Evolutionary conservation across 2,329 filamentous ascomycete species (phyloP).

Genomic region (Knoxdaviesia proteae): DNA sequence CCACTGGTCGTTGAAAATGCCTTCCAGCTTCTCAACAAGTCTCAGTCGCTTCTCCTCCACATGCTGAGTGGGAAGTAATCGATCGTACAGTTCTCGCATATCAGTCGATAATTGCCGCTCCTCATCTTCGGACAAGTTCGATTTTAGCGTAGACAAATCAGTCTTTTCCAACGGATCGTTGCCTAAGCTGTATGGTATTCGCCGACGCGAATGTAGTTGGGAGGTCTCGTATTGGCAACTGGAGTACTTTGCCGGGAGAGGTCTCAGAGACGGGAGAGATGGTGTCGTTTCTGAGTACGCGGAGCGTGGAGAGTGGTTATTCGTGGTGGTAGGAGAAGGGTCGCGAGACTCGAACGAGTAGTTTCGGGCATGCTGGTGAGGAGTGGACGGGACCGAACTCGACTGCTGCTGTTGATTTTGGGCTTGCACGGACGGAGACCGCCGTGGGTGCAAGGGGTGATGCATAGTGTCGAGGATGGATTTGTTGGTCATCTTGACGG

Average conservation of each 20-base stretch:
- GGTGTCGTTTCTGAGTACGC: conserved; percentile 78
- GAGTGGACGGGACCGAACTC: conserved; percentile 82
- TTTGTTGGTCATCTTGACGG: too few relatives aligned
- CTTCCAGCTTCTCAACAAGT: conserved; percentile 74
- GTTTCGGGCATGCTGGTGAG: conserved; percentile 69
- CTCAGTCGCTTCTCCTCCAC: conserved; percentile 56
- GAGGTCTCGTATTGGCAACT: conserved; percentile 81
- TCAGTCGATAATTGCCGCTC: conserved; percentile 58
- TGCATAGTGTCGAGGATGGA: too few relatives aligned
- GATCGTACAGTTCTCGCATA: conserved; percentile 68
- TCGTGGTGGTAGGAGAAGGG: conserved; percentile 59
- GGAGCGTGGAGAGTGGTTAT: conserved; percentile 71
- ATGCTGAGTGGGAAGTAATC: conserved; percentile 60
- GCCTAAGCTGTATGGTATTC: conserved; percentile 86
- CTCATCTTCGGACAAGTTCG: conserved; percentile 47
- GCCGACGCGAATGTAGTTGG: conserved; percentile 57
- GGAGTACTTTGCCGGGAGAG: conserved; percentile 34
- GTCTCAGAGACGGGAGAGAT: conserved; percentile 45
- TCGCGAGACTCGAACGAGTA: conserved; percentile 59
- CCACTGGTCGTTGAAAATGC: conserved; percentile 76
- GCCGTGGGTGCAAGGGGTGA: too few relatives aligned
- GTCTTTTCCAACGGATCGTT: conserved; percentile 54
- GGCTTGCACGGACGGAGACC: neutral
- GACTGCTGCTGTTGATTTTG: conserved; percentile 27
- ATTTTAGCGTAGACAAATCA: conserved; percentile 52